phyloP scores from a whole-genome alignment of 2,329 filamentous ascomycete genomes.

The Trichoderma citrinoviride region DNA sequence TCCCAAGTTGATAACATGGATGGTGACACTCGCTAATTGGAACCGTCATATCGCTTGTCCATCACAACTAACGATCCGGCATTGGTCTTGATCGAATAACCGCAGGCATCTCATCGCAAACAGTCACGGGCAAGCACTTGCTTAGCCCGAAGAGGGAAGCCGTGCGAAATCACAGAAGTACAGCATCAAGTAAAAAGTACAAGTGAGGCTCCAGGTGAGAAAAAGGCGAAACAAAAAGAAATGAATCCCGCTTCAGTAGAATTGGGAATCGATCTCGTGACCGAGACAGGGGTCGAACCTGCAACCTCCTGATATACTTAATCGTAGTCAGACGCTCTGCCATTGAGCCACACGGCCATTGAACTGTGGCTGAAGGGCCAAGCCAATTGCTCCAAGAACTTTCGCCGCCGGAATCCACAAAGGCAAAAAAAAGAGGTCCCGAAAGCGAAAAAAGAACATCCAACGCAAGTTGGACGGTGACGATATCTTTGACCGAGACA shows the following conservation, averaged over 20 bases:
- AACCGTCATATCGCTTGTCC: slow-evolving; percentile 2
- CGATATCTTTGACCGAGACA: slow-evolving; percentile 14
- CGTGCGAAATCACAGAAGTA: not conserved
- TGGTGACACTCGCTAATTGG: not conserved
- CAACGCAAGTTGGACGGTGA: not conserved
- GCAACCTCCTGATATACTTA: slow-evolving; percentile 20
- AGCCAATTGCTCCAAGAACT: not conserved
- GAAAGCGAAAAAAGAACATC: not conserved
- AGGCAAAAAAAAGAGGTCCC: slow-evolving; percentile 27
- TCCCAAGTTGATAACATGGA: not conserved
- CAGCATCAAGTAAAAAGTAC: too few relatives aligned
- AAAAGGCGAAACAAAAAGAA: slow-evolving; percentile 13
- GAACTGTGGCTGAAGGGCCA: not conserved
- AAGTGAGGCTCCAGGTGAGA: not conserved
- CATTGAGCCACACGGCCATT: slow-evolving; percentile 21
- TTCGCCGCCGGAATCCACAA: not conserved
- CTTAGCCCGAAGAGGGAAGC: not conserved
- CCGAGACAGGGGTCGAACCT: slow-evolving; percentile 22
- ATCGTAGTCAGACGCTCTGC: slow-evolving; percentile 22
- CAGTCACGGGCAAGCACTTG: not conserved
- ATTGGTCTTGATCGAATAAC: not conserved
- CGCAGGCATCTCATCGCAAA: not conserved
- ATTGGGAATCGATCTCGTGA: slow-evolving; percentile 16
- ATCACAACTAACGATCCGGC: not conserved
- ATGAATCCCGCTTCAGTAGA: not conserved